Evolutionary conservation across 2,329 filamentous ascomycete species (phyloP).

Genomic region (Fusarium sp.): DNA sequence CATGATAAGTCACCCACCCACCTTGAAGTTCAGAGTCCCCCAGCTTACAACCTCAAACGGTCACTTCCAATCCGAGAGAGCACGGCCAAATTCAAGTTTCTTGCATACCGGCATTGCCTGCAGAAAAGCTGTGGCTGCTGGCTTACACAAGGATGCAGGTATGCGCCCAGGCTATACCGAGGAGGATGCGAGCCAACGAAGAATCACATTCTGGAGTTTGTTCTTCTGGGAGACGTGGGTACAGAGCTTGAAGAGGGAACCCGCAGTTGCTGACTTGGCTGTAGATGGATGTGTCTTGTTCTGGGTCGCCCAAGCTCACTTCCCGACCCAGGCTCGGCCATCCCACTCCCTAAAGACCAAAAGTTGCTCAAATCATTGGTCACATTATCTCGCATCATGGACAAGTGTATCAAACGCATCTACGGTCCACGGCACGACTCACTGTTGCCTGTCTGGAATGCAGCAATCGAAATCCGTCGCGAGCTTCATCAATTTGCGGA

Average conservation of each 20-base stretch:
- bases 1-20: slow-evolving; percentile 52
- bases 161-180: slow-evolving; percentile 42
- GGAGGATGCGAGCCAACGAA: slow-evolving; percentile 50
- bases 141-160: slow-evolving; percentile 54
- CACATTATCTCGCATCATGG: slow-evolving; percentile 51
- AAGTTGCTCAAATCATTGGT: slow-evolving; percentile 50
- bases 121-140: slow-evolving; percentile 55
- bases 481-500: slow-evolving; percentile 46
- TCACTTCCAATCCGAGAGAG: slow-evolving; percentile 55
- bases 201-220: slow-evolving; percentile 49
- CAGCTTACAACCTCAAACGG: slow-evolving; percentile 43
- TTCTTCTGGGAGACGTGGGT: slow-evolving; percentile 56
- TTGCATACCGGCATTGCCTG: slow-evolving; percentile 52
- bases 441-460: slow-evolving; percentile 46
- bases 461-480: slow-evolving; percentile 45
- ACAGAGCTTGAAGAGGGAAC: neutral
- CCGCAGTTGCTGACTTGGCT: neutral
- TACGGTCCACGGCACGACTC: slow-evolving; percentile 53
- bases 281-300: slow-evolving; percentile 56
- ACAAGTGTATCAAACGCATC: slow-evolving; percentile 53
- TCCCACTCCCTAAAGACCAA: slow-evolving; percentile 50
- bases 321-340: slow-evolving; percentile 48
- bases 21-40: slow-evolving; percentile 7
- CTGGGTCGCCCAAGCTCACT: slow-evolving; percentile 54
- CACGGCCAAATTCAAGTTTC: slow-evolving; percentile 54